A percentile compares a stretch with the other conserved stretches of the same genome.
Evolutionary conservation across 139 green algal genomes (phyloP).

Genomic region (Chlorella vulgaris): DNA sequence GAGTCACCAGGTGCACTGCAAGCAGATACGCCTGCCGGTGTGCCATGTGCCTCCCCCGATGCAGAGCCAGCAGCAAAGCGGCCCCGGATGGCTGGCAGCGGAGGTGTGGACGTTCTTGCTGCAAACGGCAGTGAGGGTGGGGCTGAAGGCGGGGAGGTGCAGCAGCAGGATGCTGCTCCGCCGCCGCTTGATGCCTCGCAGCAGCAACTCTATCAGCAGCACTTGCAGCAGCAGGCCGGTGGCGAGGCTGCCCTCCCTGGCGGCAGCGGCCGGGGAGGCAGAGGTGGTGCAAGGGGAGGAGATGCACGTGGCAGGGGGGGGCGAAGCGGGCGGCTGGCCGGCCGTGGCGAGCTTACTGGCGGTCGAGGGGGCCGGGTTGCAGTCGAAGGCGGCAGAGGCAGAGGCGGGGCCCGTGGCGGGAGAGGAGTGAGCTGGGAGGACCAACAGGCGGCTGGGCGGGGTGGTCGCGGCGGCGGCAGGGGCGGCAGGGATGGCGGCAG

Average conservation of each 20-base stretch:
- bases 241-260: not conserved
- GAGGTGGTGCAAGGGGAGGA: too few relatives aligned
- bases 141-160: not conserved
- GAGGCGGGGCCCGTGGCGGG: conserved; percentile 2
- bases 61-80: not conserved
- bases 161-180: not conserved
- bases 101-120: too few relatives aligned
- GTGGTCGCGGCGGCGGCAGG: not conserved
- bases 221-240: not conserved
- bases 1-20: too few relatives aligned
- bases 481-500: too few relatives aligned
- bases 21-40: too few relatives aligned
- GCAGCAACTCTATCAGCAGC: conserved; percentile 19
- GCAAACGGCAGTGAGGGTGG: not conserved
- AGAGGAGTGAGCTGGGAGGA: conserved; percentile 17
- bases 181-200: not conserved
- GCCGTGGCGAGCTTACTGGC: too few relatives aligned
- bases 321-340: not conserved
- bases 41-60: too few relatives aligned
- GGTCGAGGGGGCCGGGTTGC: not conserved
- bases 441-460: not conserved
- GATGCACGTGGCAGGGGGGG: not conserved
- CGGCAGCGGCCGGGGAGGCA: not conserved
- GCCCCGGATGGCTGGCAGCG: too few relatives aligned
- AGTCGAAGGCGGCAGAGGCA: not conserved